A percentile compares a stretch with the other conserved stretches of the same genome.
phyloP scores from a whole-genome alignment of 2,329 filamentous ascomycete genomes.

The Xylariaceae sp. region DNA sequence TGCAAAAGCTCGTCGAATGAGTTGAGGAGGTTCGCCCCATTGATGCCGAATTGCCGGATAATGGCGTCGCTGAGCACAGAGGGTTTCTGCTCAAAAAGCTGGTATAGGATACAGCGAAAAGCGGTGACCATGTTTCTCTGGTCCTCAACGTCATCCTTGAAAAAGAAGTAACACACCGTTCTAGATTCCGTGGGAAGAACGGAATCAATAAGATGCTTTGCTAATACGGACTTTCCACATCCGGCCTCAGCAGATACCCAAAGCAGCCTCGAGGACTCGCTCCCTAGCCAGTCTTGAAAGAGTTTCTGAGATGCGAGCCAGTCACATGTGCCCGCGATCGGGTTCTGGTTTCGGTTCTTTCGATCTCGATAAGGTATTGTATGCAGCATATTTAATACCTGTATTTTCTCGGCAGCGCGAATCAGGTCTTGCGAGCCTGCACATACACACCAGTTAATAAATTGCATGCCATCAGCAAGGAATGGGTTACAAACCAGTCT shows the following conservation, averaged over 20 bases:
- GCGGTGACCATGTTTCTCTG: slow-evolving; percentile 13
- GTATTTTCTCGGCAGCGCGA: not conserved
- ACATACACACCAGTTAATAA: not conserved
- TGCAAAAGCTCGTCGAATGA: slow-evolving; percentile 26
- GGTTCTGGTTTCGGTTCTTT: not conserved
- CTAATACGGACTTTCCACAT: slow-evolving; percentile 40
- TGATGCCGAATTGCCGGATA: slow-evolving; percentile 18
- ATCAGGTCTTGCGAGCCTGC: not conserved
- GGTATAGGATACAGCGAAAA: slow-evolving; percentile 27
- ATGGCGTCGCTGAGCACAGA: slow-evolving; percentile 23
- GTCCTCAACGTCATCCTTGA: slow-evolving; percentile 37
- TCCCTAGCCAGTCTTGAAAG: not conserved
- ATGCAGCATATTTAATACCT: not conserved
- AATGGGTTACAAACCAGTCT: not conserved
- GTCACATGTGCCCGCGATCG: not conserved
- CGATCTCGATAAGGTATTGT: not conserved
- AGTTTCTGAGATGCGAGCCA: not conserved
- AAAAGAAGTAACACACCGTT: slow-evolving; percentile 40
- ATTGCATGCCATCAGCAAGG: not conserved
- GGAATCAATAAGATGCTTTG: slow-evolving; percentile 33
- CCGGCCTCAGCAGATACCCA: slow-evolving; percentile 33
- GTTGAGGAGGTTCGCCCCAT: slow-evolving; percentile 13
- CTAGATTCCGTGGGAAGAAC: slow-evolving; percentile 18
- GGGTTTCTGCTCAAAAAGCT: slow-evolving; percentile 31
- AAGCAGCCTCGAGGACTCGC: slow-evolving; percentile 10